Evolutionary conservation across 202 grass and related monocot species (phyloP), one percentile per base, ranked within the genome.

Genomic region (Brachypodium distachyon): DNA sequence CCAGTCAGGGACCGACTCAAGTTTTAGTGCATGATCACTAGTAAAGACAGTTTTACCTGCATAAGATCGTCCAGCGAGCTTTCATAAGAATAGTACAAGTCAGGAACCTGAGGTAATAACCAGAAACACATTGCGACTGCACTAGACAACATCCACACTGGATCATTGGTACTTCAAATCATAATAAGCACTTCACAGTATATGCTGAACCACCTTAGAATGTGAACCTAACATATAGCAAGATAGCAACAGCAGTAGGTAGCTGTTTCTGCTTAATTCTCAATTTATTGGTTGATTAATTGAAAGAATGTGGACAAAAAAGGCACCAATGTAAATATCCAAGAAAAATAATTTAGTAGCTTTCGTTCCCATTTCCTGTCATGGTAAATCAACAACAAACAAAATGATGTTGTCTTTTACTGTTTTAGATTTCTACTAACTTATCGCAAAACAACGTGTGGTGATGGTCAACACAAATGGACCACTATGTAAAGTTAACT

Each of bases 1-100:
- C 95, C 91, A 98, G 26, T 98, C 94, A 19, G 94, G 94, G 47
- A 97, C 88, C 75, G 86, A 93, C 78, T 91, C 94, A 57, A 97
- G 84, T 87, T 97, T 93, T 60, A 93, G 67, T 46, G 94, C 94
- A 82, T 93, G 90, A 70, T 93, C 94, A 78, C 94, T 93, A 13
- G 94, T 97, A 89, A 93, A 91, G 76, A 93, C 90, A 59, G 94
- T 91, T 81, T 97, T 89, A 2, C 93, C 90, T 97, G 59, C 77
- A 86, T 53, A 84, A 70, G 56, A 85, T 1, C 53, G 58, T 46
- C 21, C n/a, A 58, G 14, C 7, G 36, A 46, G 31, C 3, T 80
- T 74, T 88, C 40, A 37, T 28, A 60, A 59, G 41, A 58, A 82
- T 12, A 47, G 56, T 67, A 63, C 9, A 59, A 34, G 67, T 4